Evolutionary conservation across 768 basidiomycete species (phyloP), one percentile per base, ranked within the genome.

Genomic region (Fistulinella prunicolor): DNA sequence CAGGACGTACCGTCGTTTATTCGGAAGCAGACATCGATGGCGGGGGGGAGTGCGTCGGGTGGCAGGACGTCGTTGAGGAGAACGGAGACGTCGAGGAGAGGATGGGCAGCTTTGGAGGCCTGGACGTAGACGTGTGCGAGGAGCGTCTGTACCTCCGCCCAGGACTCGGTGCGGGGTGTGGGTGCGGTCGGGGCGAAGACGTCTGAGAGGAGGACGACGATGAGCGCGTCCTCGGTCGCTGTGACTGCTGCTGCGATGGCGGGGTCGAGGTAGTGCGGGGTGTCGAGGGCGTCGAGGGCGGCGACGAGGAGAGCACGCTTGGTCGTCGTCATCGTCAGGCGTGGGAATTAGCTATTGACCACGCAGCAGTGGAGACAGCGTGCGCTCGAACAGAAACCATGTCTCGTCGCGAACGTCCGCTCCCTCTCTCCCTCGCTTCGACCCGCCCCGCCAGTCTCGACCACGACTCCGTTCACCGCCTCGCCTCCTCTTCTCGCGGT

Each of bases 51-150:
- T 22, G 69, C 64, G 19, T 81, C 58, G 45, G 70, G 66, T 47
- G 73, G 70, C 36, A 79, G 73, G 44, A 75, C 63, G n/a, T 76
- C 82, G 42, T 78, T 74, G 49, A 95, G 76, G 38, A 90, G 68
- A 13, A 95, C 86, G 57, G 89, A 85, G 40, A 95, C 72, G 45
- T 85, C 75, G 75, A 94, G 79, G 47, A 90, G 73, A 35, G 92
- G 70, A 60, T 85, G 82, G 13, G 88, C 86, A 35, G 82, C 77
- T 57, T 79, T 83, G 13, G 86, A 86, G n/a, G 89, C 87, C 55
- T 87, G 85, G 3, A 90, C 87, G 65, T 97, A 96, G 32, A 89
- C 79, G 59, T 81, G 85, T 0, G 89, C 89, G 52, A 97, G 74
- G 38, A 94, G 76, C 9, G 77, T 69, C 69, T 94, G 90, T 3